Percentiles rank a stretch among this genome's conserved stretches.
These are phyloP conservation scores for Naganishia cerealis DNA, from an alignment of 1,284 basidiomycete species.

Conservation along the genomic window DNA sequence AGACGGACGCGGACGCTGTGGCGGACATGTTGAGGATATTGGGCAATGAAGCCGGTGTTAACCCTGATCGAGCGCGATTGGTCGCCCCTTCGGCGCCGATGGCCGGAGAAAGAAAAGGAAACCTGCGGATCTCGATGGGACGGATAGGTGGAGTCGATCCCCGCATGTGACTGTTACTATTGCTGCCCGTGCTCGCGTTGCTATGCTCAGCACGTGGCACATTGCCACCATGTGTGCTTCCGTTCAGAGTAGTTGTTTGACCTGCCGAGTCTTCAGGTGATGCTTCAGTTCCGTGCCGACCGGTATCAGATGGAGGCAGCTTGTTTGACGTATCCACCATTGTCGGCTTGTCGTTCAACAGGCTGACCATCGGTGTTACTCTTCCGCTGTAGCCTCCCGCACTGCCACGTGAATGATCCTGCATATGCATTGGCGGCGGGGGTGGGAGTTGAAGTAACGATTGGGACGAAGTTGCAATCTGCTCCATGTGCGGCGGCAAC, in stretches of 20 bases:
- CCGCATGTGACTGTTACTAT: background rate
- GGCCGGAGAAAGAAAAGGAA: constrained; percentile 19
- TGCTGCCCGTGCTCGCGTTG: constrained; percentile 3
- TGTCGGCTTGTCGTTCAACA: constrained; percentile 11
- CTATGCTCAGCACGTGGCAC: background rate
- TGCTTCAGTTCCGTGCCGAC: background rate
- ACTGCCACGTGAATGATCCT: background rate
- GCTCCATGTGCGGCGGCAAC: constrained; percentile 25
- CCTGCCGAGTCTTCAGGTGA: constrained; percentile 6
- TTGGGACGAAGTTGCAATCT: constrained; percentile 6
- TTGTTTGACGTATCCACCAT: background rate
- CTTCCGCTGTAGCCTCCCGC: constrained; percentile 2
- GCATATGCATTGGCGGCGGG: background rate
- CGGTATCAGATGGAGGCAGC: background rate
- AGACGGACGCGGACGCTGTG: background rate
- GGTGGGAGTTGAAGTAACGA: background rate
- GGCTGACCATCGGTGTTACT: constrained; percentile 12
- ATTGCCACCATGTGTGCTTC: background rate
- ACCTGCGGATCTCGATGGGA: constrained; percentile 15
- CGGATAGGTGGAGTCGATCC: constrained; percentile 17
- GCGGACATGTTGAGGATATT: constrained; percentile 19
- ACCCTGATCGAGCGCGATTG: background rate
- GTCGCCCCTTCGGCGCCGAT: background rate
- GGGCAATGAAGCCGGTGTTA: constrained; percentile 19
- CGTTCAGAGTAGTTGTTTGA: background rate